Conservation (phyloP, 257 asterid species). For the Mitragyna speciosa region DNA sequence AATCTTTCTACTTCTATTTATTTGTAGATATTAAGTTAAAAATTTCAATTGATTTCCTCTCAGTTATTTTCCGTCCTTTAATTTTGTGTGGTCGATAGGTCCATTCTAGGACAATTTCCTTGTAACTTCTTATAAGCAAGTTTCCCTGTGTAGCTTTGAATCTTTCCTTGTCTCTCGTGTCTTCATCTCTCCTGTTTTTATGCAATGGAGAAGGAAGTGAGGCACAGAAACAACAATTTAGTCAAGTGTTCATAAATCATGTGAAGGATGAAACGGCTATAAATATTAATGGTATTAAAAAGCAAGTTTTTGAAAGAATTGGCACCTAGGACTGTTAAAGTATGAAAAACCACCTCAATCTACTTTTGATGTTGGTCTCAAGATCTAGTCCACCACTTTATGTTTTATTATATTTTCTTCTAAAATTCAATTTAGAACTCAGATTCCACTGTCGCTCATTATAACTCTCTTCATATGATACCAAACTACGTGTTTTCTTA, state of each 20-base stretch:
- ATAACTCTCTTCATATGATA: background rate
- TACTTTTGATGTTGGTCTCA: background rate
- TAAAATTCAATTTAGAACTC: background rate
- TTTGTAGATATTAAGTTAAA: too few species aligned
- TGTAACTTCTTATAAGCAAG: background rate
- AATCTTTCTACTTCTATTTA: background rate
- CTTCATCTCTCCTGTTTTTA: background rate
- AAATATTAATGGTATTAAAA: background rate
- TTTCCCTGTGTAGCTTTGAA: background rate
- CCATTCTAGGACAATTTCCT: background rate
- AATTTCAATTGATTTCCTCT: background rate
- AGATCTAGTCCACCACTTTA: constrained; percentile 2
- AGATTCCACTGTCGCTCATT: background rate
- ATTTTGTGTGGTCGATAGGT: background rate
- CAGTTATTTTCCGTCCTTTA: background rate
- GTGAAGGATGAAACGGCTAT: background rate
- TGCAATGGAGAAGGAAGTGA: background rate
- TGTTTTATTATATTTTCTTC: background rate
- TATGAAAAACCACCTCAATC: background rate
- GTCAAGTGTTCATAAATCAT: background rate
- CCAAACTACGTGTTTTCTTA: background rate
- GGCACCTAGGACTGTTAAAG: background rate
- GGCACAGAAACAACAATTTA: background rate
- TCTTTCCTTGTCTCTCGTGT: background rate
- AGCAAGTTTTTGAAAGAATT: constrained; percentile 4